Evolutionary conservation across 805 yeast species (phyloP), one percentile per base, ranked within the genome.

Genomic region (Lachancea quebecensis): DNA sequence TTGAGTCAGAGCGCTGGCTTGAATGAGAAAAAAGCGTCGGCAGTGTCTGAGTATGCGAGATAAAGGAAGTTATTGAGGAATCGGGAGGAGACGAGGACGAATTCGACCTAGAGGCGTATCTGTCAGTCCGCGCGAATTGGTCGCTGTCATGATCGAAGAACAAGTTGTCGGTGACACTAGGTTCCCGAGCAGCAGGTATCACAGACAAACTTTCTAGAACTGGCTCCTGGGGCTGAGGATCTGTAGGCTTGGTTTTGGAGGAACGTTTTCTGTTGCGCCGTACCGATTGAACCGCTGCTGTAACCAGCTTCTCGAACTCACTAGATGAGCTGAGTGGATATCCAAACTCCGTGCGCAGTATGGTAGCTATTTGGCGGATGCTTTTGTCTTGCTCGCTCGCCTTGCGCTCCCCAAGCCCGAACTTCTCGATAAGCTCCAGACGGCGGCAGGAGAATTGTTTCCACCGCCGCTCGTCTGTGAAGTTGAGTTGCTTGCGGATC

Each of bases 281-380:
- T 1, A 86, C 97, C 42, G 95, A 82, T 65, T 91, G 99, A 25
- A 91, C 82, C 1, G 96, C 98, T 9, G 96, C 95, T 32, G 95
- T 71, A 0, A 93, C 97, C 31, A 91, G 72, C 61, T 83, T 85
- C 63, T 89, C 95, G 60, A 91, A 91, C 52, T 93, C 98, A 1
- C 70, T 64, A 25, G 79, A 66, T 11, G 78, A 72, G 5, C 72
- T 74, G 2, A 65, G 66, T 2, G 82, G 76, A 60, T 81, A 90
- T 4, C 79, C 78, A 56, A 87, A 93, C 66, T 93, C 99, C 1
- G 73, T 69, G 56, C 95, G 70, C 38, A 91, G 69, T 2, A 83
- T 74, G 40, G 77, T 76, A 0, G 98, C 96, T 32, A 95, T 93
- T 41, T 77, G 75, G 40, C 74, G 72, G 38, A 93, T 89, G 53